Evolutionary conservation across 2,329 filamentous ascomycete genomes (phyloP), one percentile per base, ranked within the genome.

Genomic region (Cladosporium austrohemisphaericum): DNA sequence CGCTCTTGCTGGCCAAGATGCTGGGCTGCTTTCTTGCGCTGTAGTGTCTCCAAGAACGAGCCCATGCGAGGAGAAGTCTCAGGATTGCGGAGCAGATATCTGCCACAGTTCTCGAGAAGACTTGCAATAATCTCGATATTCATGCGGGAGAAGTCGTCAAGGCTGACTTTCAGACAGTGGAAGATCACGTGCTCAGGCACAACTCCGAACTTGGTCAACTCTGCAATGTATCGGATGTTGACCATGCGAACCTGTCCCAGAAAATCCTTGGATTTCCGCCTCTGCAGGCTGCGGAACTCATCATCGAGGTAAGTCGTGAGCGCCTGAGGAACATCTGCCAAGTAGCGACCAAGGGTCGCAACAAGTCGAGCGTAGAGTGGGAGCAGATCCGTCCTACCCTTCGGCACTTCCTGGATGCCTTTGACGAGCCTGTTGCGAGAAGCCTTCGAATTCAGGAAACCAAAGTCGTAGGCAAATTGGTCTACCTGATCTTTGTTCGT

Each of bases 61-160:
- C 78, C 75, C 93, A 98, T 98, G 35, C 93, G 84, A 7, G 92
- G 92, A 8, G 88, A 85, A 0, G 94, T 97, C 54, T 97, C 91
- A 0, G 89, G 85, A 58, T 93, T 97, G 41, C 92, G 88, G 51
- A 98, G 78, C 18, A 98, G 75, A 68, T 96, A 98, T 14, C 93
- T 83, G 35, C 93, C 93, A 63, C 94, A 98, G 56, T 97, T 97
- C 67, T 98, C 93, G 18, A 98, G 77, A 22, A 98, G 76, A 62
- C 94, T 95, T 62, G 91, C 94, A 55, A 98, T 92, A 60, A 98
- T 96, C 68, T 98, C 94, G 55, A 98, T 96, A 63, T 98, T 98
- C 87, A 96, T 96, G 53, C 92, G 82, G 2, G 93, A 96, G 64
- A 98, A 98, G 63, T 98, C 93, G 61, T 98, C 93, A 22, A 98